Evolutionary conservation across 2,329 filamentous ascomycete species (phyloP), one percentile per base, ranked within the genome.

Genomic region (Colletotrichum limetticola): DNA sequence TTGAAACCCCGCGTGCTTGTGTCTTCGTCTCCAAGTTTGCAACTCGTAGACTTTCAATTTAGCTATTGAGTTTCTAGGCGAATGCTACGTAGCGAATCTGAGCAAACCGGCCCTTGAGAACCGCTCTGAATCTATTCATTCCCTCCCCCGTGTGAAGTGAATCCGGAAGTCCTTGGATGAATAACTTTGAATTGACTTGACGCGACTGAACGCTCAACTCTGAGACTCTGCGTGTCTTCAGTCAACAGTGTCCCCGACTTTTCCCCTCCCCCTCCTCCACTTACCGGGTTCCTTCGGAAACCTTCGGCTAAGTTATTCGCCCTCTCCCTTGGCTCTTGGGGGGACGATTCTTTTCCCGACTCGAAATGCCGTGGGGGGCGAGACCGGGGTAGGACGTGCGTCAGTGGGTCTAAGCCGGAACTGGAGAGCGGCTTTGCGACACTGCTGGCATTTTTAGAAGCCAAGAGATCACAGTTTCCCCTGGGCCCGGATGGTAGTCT

Each of bases 341-440:
- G 30, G 62, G 49, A 53, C 62, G 49, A 65, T 65, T 42, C 49
- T 65, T 65, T 65, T 65, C 62, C 62, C 62, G 62, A 56, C 49
- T 26, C n/a, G 22, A 56, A 55, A 55, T 65, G 62, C 62, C 62
- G 62, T 35, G 8, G 30, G 30, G 28, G 28, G 52, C 42, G 8
- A 28, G 60, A 52, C 42, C 46, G 42, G 42, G 60, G 42, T 30
- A 22, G 28, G 56, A 35, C 42, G 22, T 5, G 42, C 28, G 12
- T 37, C 42, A 22, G 56, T 59, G 56, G 56, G 56, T 8, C 12
- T 11, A n/a, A 12, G 19, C 46, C 60, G n/a, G 46, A 35, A 53
- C 46, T 35, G n/a, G 49, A n/a, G 32, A 35, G 60, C 60, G 26
- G 42, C 28, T 53, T 35, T 52, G 19, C 4, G 26, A 26, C n/a